Percentiles rank a stretch among this genome's conserved stretches.
Conservation (phyloP, 495 filamentous ascomycete genomes). For the Thermothielavioides terrestris region DNA sequence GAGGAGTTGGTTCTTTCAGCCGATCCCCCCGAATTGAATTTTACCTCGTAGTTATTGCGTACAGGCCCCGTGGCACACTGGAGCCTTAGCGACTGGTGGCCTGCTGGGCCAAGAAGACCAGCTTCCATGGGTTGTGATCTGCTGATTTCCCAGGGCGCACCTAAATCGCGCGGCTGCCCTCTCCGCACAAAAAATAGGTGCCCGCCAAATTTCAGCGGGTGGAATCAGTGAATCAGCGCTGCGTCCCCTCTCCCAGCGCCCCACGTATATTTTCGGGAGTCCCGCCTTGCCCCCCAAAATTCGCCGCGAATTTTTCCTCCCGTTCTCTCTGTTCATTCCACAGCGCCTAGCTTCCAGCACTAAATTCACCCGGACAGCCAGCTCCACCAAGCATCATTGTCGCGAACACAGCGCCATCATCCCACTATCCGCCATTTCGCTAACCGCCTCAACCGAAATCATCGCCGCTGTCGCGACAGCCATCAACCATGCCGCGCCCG, state of each 20-base stretch:
- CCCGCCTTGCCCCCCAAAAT: constrained; percentile 26
- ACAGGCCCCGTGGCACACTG: too few species aligned
- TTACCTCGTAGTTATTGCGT: too few species aligned
- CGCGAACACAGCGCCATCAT: constrained; percentile 12
- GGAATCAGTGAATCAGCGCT: constrained; percentile 32
- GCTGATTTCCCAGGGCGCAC: constrained; percentile 18
- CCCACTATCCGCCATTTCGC: constrained; percentile 12
- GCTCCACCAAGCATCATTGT: constrained; percentile 21
- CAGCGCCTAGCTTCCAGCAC: constrained; percentile 15
- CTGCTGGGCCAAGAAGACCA: not conserved
- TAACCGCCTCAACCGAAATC: constrained; percentile 13
- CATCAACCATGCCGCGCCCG: constrained; percentile 29
- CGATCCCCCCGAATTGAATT: too few species aligned
- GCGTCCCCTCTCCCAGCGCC: constrained; percentile 12
- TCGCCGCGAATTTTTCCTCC: constrained; percentile 26
- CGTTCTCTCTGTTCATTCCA: constrained; percentile 25
- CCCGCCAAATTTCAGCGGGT: constrained; percentile 20
- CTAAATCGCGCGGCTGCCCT: constrained; percentile 15
- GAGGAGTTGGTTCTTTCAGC: too few species aligned
- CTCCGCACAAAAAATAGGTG: too few species aligned
- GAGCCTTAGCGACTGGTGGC: too few species aligned
- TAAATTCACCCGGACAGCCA: constrained; percentile 8
- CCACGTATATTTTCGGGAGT: constrained; percentile 27
- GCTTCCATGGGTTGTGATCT: constrained; percentile 6
- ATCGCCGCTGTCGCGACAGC: constrained; percentile 1